phyloP scores from a whole-genome alignment of 768 basidiomycete genomes.

The Dentipellis sp. region DNA sequence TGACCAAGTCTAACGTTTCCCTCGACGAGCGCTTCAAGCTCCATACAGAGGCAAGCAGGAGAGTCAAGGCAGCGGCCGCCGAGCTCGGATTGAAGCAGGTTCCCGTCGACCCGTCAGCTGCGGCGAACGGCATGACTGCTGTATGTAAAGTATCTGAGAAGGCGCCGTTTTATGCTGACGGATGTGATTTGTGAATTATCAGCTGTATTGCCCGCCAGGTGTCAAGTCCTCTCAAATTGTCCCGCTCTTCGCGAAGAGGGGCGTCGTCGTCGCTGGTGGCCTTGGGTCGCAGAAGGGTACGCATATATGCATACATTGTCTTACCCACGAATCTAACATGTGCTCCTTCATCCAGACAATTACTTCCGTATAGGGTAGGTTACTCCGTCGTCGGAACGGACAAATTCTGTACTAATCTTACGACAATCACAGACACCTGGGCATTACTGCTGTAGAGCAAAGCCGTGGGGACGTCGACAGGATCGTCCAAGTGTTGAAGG shows the following conservation, averaged over 20 bases:
- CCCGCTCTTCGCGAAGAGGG: slow-evolving; percentile 60
- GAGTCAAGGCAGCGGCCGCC: slow-evolving; percentile 57
- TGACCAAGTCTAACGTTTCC: slow-evolving; percentile 53
- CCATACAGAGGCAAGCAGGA: slow-evolving; percentile 61
- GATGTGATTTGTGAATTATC: neutral
- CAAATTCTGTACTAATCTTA: neutral
- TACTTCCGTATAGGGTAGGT: slow-evolving; percentile 86
- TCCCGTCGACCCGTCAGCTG: slow-evolving; percentile 45
- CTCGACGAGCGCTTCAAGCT: slow-evolving; percentile 70
- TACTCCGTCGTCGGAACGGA: neutral
- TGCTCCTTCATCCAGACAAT: slow-evolving; percentile 38
- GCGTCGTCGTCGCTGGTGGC: slow-evolving; percentile 81
- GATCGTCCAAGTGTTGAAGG: slow-evolving; percentile 56
- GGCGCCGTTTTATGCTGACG: neutral
- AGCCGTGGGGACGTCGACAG: slow-evolving; percentile 68
- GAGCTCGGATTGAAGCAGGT: slow-evolving; percentile 69
- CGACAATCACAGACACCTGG: slow-evolving; percentile 68
- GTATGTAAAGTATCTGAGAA: slow-evolving; percentile 25
- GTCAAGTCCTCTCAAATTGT: slow-evolving; percentile 69
- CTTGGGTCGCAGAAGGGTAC: slow-evolving; percentile 24
- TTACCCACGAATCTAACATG: neutral
- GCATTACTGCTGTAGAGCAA: slow-evolving; percentile 65
- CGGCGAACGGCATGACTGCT: slow-evolving; percentile 95
- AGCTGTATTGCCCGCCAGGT: slow-evolving; percentile 80
- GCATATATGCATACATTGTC: neutral